Evolutionary conservation across 306 rosid genomes (phyloP).

Genomic region (peach (Prunus persica)): DNA sequence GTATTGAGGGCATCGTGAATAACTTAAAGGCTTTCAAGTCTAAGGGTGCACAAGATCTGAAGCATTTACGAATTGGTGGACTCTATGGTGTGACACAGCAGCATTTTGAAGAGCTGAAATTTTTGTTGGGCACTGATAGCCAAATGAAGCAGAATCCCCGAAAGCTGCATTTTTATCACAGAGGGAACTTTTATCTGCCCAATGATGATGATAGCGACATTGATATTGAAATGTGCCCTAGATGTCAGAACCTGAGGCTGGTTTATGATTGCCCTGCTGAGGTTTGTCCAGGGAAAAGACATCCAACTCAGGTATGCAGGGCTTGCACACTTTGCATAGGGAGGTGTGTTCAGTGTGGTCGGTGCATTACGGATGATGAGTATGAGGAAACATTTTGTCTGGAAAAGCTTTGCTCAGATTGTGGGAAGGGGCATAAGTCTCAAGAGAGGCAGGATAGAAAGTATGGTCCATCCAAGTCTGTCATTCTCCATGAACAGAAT

Average conservation of each 20-base stretch:
- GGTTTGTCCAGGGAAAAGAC: constrained; percentile 56
- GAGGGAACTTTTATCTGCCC: constrained; percentile 65
- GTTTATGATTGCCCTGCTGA: constrained; percentile 81
- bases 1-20: constrained; percentile 66
- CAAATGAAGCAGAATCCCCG: constrained; percentile 44
- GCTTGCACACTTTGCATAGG: constrained; percentile 79
- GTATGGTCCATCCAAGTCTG: constrained; percentile 23
- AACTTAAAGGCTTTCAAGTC: constrained; percentile 63
- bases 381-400: constrained; percentile 87
- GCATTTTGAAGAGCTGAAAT: constrained; percentile 72
- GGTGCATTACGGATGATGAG: constrained; percentile 71
- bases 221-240: constrained; percentile 79
- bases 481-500: constrained; percentile 28
- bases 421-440: constrained; percentile 37
- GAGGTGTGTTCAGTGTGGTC: constrained; percentile 80
- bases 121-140: constrained; percentile 54
- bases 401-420: constrained; percentile 71
- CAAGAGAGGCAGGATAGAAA: constrained; percentile 37
- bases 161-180: constrained; percentile 60
- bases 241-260: constrained; percentile 76
- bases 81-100: constrained; percentile 62
- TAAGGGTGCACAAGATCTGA: constrained; percentile 51
- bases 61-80: constrained; percentile 80
- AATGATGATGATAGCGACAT: constrained; percentile 63
- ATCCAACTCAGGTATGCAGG: constrained; percentile 54